Evolutionary conservation across 345 rosid genomes (phyloP), one percentile per base, ranked within the genome.

Genomic region (Sonneratia caseolaris): DNA sequence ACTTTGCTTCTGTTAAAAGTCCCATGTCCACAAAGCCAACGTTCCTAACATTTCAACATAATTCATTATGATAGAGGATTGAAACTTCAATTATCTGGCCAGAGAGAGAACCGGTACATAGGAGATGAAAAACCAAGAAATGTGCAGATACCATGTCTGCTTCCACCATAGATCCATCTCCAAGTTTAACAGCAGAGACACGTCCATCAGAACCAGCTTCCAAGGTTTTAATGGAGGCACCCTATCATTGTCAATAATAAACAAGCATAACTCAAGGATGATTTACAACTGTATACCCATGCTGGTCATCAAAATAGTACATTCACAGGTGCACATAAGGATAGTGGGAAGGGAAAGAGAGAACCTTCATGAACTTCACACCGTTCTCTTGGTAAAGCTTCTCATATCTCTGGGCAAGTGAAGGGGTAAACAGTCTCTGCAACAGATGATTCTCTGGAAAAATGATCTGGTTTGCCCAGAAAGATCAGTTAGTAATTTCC

Each of bases 401-500:
- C 83, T 95, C 99, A 16, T 90, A 95, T 81, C 78, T 89, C 69
- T 78, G 84, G 72, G 97, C 93, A 76, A 91, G 97, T 66, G 93
- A 87, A 75, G 99, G 96, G 78, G 97, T 90, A 76, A 95, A 95
- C 79, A 91, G 66, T 82, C 99, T 90, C 86, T 81, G 93, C 85
- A 92, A 76, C 66, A 95, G 88, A 79, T 90, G 96, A 76, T 83
- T 76, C 81, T 90, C 97, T 1, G 93, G 96, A 85, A 91, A 95
- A 64, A 95, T 84, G 62, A 95, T 82, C 97, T 82, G 66, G 56
- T 51, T 68, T n/a, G 22, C 5, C 45, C 48, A 16, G 24, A 22
- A 32, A 42, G 55, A n/a, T 43, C 21, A 22, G 70, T 43, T 40
- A 68, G 37, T 3, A 68, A 12, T 11, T 67, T 35, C 5, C 19